Evolutionary conservation across 257 asterid species (phyloP).

Genomic region (Linaria vulgaris): DNA sequence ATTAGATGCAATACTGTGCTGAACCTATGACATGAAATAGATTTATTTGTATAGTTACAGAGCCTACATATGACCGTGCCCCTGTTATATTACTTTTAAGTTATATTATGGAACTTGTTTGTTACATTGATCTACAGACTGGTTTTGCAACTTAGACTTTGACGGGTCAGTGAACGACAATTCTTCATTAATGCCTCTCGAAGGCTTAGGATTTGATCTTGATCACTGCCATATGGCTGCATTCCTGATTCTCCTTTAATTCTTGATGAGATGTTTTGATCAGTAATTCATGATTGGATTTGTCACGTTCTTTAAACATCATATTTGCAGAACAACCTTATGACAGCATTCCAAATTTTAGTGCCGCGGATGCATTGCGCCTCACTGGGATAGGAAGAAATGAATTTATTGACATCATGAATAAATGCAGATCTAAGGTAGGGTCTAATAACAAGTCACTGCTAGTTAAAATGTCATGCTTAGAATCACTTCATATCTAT

Average conservation of each 20-base stretch:
- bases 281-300: not conserved
- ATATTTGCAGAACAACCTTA: slow-evolving; percentile 95
- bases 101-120: slow-evolving; percentile 11
- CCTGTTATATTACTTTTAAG: slow-evolving; percentile 18
- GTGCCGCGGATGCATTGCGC: slow-evolving; percentile 97
- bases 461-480: slow-evolving; percentile 13
- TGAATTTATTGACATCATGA: slow-evolving; percentile 99
- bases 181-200: not conserved
- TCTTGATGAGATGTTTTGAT: slow-evolving; percentile 9
- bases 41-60: slow-evolving; percentile 1
- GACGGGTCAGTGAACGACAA: not conserved
- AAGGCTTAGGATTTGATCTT: slow-evolving; percentile 8
- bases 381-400: slow-evolving; percentile 96
- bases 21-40: slow-evolving; percentile 14
- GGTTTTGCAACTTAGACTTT: not conserved
- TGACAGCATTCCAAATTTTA: slow-evolving; percentile 98
- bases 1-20: slow-evolving; percentile 14
- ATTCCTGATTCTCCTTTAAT: slow-evolving; percentile 13
- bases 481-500: slow-evolving; percentile 4
- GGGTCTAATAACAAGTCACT: slow-evolving; percentile 24
- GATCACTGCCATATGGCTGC: slow-evolving; percentile 6
- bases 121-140: slow-evolving; percentile 11
- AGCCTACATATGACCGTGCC: slow-evolving; percentile 12
- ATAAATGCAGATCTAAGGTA: slow-evolving; percentile 99
- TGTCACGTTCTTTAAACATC: slow-evolving; percentile 14